These are phyloP conservation scores for Ganoderma lucidum DNA, from an alignment of 1,284 basidiomycete species.

Conservation along the genomic window DNA sequence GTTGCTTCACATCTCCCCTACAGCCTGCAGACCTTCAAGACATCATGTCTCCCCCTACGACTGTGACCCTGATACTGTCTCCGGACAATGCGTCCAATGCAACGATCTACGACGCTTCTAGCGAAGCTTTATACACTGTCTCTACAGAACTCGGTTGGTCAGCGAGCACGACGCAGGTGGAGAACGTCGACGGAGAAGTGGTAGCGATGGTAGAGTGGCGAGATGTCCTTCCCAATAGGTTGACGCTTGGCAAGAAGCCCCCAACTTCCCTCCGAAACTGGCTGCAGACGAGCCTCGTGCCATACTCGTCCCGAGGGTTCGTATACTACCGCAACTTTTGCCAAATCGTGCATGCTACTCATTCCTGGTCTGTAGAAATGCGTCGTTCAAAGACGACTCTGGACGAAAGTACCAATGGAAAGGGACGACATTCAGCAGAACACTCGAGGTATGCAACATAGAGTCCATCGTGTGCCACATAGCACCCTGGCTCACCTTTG, in stretches of 20 bases:
- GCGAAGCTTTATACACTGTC: constrained; percentile 1
- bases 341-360: neutral
- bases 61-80: constrained; percentile 41
- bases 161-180: neutral
- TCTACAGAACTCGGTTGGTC: neutral
- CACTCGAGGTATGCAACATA: constrained; percentile 42
- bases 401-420: constrained; percentile 51
- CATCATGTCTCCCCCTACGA: neutral
- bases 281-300: neutral
- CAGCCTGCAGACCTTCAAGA: neutral
- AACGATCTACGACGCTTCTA: constrained; percentile 42
- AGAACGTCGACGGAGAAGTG: neutral
- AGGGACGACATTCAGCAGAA: constrained; percentile 43
- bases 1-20: neutral
- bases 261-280: neutral
- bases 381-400: constrained; percentile 41
- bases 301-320: neutral
- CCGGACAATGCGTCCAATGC: constrained; percentile 53
- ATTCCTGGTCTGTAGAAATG: neutral
- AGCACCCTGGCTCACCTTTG: neutral
- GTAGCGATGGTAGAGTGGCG: constrained; percentile 37
- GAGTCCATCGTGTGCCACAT: neutral
- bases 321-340: neutral
- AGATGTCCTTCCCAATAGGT: constrained; percentile 33
- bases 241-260: neutral